Evolutionary conservation across 495 filamentous ascomycete genomes (phyloP).

Genomic region (Aspergillus indologenus): DNA sequence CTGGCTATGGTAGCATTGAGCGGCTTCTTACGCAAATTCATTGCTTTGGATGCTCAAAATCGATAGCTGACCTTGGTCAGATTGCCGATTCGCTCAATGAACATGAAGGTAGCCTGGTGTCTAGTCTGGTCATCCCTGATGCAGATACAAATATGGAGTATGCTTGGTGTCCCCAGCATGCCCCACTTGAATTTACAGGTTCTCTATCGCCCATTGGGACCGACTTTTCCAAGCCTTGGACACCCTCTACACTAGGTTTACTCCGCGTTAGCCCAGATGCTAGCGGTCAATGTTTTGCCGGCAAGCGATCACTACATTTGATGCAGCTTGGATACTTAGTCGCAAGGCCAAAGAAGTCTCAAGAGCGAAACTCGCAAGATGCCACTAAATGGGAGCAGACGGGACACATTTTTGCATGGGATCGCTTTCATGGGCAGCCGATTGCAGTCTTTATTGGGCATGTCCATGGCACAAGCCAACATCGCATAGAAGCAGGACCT

Average conservation of each 20-base stretch:
- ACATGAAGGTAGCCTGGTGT: conserved; percentile 26
- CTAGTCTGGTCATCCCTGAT: conserved; percentile 9
- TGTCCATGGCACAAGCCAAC: conserved; percentile 18
- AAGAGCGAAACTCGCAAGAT: neutral
- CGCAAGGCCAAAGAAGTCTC: conserved; percentile 8
- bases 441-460: conserved; percentile 30
- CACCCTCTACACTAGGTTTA: conserved; percentile 30
- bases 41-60: conserved; percentile 34
- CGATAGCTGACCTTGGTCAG: conserved; percentile 20
- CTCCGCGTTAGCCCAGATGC: conserved; percentile 24
- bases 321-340: conserved; percentile 39
- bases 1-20: conserved; percentile 25
- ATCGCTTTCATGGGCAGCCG: conserved; percentile 32
- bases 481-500: conserved; percentile 6
- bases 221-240: conserved; percentile 14
- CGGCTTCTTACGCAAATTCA: conserved; percentile 31
- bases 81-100: conserved; percentile 35
- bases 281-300: conserved; percentile 16
- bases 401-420: conserved; percentile 40
- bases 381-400: conserved; percentile 27
- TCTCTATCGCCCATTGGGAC: conserved; percentile 8
- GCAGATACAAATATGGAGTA: conserved; percentile 17
- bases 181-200: conserved; percentile 30
- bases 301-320: conserved; percentile 25
- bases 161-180: conserved; percentile 32